These are phyloP conservation scores for Ulota crispa DNA, from an alignment of 225 moss, liverwort and hornwort species.

Conservation along the genomic window DNA sequence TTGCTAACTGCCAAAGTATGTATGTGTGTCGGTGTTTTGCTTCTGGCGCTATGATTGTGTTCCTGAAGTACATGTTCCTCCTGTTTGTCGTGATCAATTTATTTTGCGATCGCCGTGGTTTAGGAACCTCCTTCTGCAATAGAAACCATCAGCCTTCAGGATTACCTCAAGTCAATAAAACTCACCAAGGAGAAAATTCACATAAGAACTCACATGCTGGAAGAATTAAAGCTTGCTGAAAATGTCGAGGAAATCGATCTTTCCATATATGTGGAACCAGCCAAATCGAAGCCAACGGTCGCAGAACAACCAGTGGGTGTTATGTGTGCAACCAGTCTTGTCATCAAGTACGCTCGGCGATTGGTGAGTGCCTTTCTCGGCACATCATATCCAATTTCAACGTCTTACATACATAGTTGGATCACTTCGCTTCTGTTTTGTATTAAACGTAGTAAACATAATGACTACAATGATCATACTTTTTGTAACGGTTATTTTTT, in stretches of 20 bases:
- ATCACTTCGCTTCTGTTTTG: neutral
- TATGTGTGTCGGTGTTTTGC: too few relatives aligned
- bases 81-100: too few relatives aligned
- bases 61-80: too few relatives aligned
- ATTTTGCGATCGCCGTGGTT: conserved; percentile 6
- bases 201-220: conserved; percentile 48
- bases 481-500: too few relatives aligned
- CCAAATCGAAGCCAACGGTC: conserved; percentile 24
- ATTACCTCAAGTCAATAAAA: conserved; percentile 39
- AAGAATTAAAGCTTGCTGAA: conserved; percentile 67
- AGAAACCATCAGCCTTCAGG: conserved; percentile 23
- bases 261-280: conserved; percentile 19
- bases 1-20: too few relatives aligned
- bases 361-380: conserved; percentile 35
- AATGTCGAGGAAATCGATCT: conserved; percentile 45
- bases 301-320: conserved; percentile 33
- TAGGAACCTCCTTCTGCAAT: conserved; percentile 18
- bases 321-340: conserved; percentile 74
- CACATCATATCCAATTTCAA: neutral
- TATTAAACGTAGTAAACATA: neutral
- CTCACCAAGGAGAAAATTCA: conserved; percentile 40
- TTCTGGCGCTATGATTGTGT: too few relatives aligned
- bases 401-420: neutral
- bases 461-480: too few relatives aligned
- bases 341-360: conserved; percentile 64